phyloP scores from a whole-genome alignment of 345 rosid genomes.

The Acer yangbiense region DNA sequence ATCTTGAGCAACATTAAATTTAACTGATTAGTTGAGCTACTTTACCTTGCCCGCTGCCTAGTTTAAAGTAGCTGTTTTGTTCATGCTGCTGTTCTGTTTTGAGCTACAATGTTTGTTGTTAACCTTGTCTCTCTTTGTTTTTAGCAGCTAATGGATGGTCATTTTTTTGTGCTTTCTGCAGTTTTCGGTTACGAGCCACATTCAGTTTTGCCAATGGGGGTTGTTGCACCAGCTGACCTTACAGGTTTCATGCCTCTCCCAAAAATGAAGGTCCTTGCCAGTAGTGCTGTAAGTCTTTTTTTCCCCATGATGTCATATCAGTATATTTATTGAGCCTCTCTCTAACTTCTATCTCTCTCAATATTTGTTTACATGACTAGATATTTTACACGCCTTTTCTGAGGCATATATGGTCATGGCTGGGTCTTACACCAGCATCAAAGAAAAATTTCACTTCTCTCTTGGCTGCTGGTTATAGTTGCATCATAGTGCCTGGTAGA shows the following conservation, averaged over 20 bases:
- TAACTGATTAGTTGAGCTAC: not conserved
- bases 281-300: constrained; percentile 65
- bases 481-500: constrained; percentile 91
- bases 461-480: constrained; percentile 71
- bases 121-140: not conserved
- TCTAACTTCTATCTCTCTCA: not conserved
- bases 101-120: not conserved
- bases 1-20: not conserved
- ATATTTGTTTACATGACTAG: constrained; percentile 36
- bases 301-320: not conserved
- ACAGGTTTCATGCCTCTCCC: constrained; percentile 86
- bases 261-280: constrained; percentile 81
- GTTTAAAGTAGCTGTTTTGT: not conserved
- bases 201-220: constrained; percentile 87
- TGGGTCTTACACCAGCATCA: constrained; percentile 80
- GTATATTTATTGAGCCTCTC: not conserved
- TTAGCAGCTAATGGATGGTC: not conserved
- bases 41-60: not conserved
- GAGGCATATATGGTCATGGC: constrained; percentile 97
- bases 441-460: constrained; percentile 69
- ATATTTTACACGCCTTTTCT: constrained; percentile 82
- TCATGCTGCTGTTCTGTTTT: not conserved
- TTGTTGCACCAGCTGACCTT: constrained; percentile 64
- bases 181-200: constrained; percentile 95
- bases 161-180: constrained; percentile 31